A percentile compares a stretch with the other conserved stretches of the same genome.
phyloP scores from a whole-genome alignment of 2,329 filamentous ascomycete genomes.

The Stylonectria norvegica region DNA sequence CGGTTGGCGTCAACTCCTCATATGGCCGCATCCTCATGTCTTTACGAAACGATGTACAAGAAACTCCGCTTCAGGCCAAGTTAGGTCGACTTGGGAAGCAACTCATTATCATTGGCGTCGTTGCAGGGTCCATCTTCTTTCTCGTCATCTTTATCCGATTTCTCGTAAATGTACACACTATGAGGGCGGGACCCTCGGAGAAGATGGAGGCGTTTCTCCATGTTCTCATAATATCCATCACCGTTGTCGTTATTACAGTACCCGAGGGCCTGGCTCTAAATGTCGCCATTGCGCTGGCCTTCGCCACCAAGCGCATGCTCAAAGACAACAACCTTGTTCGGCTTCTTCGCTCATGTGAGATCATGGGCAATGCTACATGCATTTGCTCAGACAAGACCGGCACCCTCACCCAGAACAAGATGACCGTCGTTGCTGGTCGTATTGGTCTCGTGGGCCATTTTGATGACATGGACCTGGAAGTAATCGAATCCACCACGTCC shows the following conservation, averaged over 20 bases:
- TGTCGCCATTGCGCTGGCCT: slow-evolving; percentile 59
- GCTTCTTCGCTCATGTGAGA: slow-evolving; percentile 57
- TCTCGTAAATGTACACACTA: slow-evolving; percentile 35
- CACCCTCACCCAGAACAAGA: slow-evolving; percentile 61
- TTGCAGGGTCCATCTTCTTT: slow-evolving; percentile 42
- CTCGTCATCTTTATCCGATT: slow-evolving; percentile 40
- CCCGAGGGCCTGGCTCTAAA: slow-evolving; percentile 60
- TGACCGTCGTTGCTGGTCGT: slow-evolving; percentile 58
- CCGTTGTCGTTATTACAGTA: slow-evolving; percentile 57
- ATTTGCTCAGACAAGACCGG: slow-evolving; percentile 66
- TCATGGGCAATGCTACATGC: slow-evolving; percentile 62
- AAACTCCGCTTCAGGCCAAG: slow-evolving; percentile 75
- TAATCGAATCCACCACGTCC: slow-evolving; percentile 16
- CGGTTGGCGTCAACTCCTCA: slow-evolving; percentile 69
- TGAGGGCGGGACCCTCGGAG: slow-evolving; percentile 36
- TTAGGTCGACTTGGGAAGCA: slow-evolving; percentile 75
- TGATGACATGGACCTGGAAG: slow-evolving; percentile 32
- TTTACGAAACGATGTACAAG: slow-evolving; percentile 70
- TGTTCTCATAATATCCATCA: slow-evolving; percentile 57
- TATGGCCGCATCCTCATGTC: slow-evolving; percentile 78
- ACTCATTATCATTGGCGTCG: slow-evolving; percentile 49
- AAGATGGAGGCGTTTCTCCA: slow-evolving; percentile 58
- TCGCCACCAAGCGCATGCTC: slow-evolving; percentile 61
- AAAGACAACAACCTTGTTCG: slow-evolving; percentile 62
- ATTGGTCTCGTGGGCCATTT: slow-evolving; percentile 42